Base-by-base conservation (phyloP, 768 basidiomycete species). In the Bullera alba region DNA sequence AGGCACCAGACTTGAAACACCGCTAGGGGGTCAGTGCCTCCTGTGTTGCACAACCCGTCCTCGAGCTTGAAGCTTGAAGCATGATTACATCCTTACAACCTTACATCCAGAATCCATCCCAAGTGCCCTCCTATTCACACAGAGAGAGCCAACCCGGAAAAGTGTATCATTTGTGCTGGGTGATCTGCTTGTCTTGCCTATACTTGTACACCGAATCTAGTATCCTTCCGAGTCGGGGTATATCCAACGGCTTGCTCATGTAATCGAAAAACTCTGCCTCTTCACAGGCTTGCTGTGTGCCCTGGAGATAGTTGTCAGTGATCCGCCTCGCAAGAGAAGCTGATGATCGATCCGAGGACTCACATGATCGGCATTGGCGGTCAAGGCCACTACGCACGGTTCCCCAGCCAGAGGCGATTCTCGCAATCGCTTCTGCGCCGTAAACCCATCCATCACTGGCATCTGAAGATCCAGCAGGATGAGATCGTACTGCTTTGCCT, bases 381-480 rank as follows among this genome's bases (percentile, higher is more conserved):
- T 69, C 28, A 69, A 35, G 6, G 61, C 61, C 15, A 65, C 63
- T 2, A 63, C 48, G 22, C 42, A 50, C 4, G 61, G 63, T 26
- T 54, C 41, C 1, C 56, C 56, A 19, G 55, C 46, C 26, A 57
- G 27, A 2, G 62, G 53, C 23, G 52, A 56, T 27, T 41, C 53
- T 16, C 29, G 36, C 22, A 69, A 57, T 25, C 52, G 48, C 23
- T 56, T 45, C 23, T 53, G 50, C 1, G 63, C 57, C 7, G 45
- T 54, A 38, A 60, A 61, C 3, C 67, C 67, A 41, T 63, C 64
- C 19, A 60, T 21, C 1, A 65, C 47, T 1, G 67, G 67, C 67
- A 69, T 69, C 30, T 65, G 61, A 4, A 65, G 30, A 47, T 71
- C 71, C 58, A 72, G 54, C 25, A 74, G 44, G 36, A 72, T 65